phyloP scores from a whole-genome alignment of 2,329 filamentous ascomycete species.

The Beauveria asiatica region DNA sequence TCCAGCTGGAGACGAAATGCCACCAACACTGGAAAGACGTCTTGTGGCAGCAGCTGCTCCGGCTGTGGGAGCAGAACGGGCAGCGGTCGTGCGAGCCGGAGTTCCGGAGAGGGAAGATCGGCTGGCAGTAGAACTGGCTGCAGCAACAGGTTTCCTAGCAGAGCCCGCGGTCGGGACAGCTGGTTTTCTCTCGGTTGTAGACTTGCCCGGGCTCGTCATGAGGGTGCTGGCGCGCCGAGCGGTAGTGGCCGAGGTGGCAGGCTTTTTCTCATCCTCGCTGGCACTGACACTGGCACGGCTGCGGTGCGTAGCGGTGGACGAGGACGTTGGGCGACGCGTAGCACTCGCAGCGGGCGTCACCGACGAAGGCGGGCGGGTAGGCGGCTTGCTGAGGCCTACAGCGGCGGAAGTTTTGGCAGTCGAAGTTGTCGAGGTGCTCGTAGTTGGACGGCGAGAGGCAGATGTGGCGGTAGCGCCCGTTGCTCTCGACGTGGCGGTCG shows the following conservation, averaged over 20 bases:
- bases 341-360: slow-evolving; percentile 26
- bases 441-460: slow-evolving; percentile 25
- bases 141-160: slow-evolving; percentile 26
- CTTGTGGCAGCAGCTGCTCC: slow-evolving; percentile 42
- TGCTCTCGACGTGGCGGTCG: slow-evolving; percentile 20
- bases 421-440: slow-evolving; percentile 21
- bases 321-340: slow-evolving; percentile 24
- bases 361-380: slow-evolving; percentile 35
- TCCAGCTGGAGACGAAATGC: slow-evolving; percentile 23
- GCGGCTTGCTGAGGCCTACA: slow-evolving; percentile 37
- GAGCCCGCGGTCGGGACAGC: slow-evolving; percentile 25
- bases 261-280: slow-evolving; percentile 43
- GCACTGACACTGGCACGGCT: slow-evolving; percentile 40
- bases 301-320: slow-evolving; percentile 33
- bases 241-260: slow-evolving; percentile 25
- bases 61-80: slow-evolving; percentile 30
- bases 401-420: slow-evolving; percentile 24
- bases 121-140: slow-evolving; percentile 22
- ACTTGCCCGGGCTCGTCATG: slow-evolving; percentile 29
- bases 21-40: slow-evolving; percentile 44
- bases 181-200: slow-evolving; percentile 26
- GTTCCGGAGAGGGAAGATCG: slow-evolving; percentile 22
- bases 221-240: slow-evolving; percentile 35
- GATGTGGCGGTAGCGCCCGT: slow-evolving; percentile 15
- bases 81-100: slow-evolving; percentile 26